phyloP scores from a whole-genome alignment of 345 rosid genomes.

The Physaria fendleri region DNA sequence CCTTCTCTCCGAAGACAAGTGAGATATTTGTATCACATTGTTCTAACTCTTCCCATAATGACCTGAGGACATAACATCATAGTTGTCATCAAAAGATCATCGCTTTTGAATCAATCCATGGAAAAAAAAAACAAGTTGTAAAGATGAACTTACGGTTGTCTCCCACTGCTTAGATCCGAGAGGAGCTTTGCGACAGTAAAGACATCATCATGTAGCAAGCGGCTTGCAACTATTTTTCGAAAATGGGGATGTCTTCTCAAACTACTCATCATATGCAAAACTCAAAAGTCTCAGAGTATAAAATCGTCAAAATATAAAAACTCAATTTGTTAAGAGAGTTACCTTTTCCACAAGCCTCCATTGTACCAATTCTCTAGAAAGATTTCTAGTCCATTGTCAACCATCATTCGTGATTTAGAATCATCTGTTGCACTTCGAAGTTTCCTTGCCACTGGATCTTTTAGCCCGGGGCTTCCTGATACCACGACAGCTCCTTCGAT shows the following conservation, averaged over 20 bases:
- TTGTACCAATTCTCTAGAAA: slow-evolving; percentile 71
- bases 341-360: slow-evolving; percentile 83
- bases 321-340: slow-evolving; percentile 13
- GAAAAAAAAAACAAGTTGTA: neutral
- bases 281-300: neutral
- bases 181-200: slow-evolving; percentile 55
- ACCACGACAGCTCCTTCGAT: too few relatives aligned
- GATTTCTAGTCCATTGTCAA: slow-evolving; percentile 48
- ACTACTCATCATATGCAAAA: slow-evolving; percentile 41
- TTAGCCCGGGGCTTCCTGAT: too few relatives aligned
- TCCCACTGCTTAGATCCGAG: slow-evolving; percentile 70
- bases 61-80: slow-evolving; percentile 32
- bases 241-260: slow-evolving; percentile 75
- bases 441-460: slow-evolving; percentile 49
- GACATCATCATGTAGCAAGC: slow-evolving; percentile 50
- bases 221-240: slow-evolving; percentile 44
- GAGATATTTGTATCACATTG: slow-evolving; percentile 46
- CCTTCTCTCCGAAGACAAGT: slow-evolving; percentile 62
- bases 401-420: slow-evolving; percentile 46
- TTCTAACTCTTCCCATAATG: slow-evolving; percentile 83
- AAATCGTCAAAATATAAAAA: neutral
- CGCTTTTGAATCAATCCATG: neutral
- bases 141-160: slow-evolving; percentile 66
- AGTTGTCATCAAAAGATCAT: neutral
- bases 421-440: slow-evolving; percentile 70